phyloP scores from a whole-genome alignment of 169 alveolate species.

The Cryptosporidium ryanae region DNA sequence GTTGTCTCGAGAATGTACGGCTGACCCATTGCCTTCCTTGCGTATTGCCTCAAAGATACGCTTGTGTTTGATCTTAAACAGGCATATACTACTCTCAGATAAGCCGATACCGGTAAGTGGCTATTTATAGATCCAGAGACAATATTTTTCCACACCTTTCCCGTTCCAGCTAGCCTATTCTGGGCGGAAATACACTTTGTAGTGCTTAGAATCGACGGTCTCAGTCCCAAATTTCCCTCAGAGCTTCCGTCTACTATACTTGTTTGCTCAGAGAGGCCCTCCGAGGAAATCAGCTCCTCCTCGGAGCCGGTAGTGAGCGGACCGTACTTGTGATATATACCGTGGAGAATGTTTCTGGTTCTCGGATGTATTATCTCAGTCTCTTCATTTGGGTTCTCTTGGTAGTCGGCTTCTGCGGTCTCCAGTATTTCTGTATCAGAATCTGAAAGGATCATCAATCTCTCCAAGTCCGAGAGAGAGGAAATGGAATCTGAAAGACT shows the following conservation, averaged over 20 bases:
- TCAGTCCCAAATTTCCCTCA: constrained; percentile 4
- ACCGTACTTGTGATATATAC: constrained; percentile 61
- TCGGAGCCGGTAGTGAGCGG: constrained; percentile 39
- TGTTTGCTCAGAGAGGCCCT: neutral
- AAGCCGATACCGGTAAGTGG: constrained; percentile 55
- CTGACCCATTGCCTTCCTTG: constrained; percentile 12
- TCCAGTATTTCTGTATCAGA: constrained; percentile 62
- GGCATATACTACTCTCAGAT: constrained; percentile 48
- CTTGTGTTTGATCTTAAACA: constrained; percentile 48
- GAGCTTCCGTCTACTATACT: neutral
- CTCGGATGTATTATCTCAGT: constrained; percentile 51
- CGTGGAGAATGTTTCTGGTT: constrained; percentile 67
- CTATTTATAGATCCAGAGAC: constrained; percentile 39
- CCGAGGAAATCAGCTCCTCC: constrained; percentile 7
- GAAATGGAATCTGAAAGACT: too few relatives aligned
- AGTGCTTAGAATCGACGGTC: constrained; percentile 26
- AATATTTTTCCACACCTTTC: constrained; percentile 55
- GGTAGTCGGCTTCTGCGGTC: constrained; percentile 24
- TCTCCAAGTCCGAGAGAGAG: neutral
- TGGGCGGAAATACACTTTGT: constrained; percentile 32
- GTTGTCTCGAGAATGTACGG: constrained; percentile 47
- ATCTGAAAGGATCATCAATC: constrained; percentile 20
- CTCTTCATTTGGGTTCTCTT: constrained; percentile 64
- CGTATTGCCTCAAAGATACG: constrained; percentile 11
- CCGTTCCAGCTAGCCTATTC: constrained; percentile 43